A percentile compares a stretch with the other conserved stretches of the same genome.
Evolutionary conservation across 2,329 filamentous ascomycete species (phyloP).

Genomic region (Pyrenophora teres): DNA sequence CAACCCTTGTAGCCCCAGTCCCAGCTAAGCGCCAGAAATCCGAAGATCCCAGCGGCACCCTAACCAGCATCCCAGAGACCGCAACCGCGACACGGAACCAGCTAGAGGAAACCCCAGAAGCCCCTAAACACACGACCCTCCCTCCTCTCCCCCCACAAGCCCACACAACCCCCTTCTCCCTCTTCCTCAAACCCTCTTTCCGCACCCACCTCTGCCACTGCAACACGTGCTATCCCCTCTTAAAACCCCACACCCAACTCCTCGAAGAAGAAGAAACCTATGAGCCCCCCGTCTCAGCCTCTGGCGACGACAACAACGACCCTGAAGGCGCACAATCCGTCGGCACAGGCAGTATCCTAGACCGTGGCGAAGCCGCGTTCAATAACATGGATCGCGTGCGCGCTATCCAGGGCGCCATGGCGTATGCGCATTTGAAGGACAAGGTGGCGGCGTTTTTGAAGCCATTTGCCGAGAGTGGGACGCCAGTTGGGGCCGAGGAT

Average conservation of each 20-base stretch:
- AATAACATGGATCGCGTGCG: conserved; percentile 89
- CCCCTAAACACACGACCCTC: conserved; percentile 67
- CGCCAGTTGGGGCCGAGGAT: conserved; percentile 89
- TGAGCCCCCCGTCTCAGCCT: conserved; percentile 86
- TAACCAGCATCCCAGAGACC: conserved; percentile 44
- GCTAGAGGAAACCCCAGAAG: conserved; percentile 3
- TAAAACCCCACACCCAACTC: conserved; percentile 75
- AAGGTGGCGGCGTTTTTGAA: conserved; percentile 94
- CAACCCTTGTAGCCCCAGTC: conserved; percentile 21
- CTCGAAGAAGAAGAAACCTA: conserved; percentile 94
- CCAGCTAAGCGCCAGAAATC: conserved; percentile 45
- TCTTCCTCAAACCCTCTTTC: conserved; percentile 82
- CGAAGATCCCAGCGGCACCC: conserved; percentile 33
- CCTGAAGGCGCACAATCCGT: conserved; percentile 59
- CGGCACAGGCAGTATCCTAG: conserved; percentile 81
- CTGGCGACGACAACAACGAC: conserved; percentile 54
- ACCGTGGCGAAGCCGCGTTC: conserved; percentile 89
- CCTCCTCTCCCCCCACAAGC: conserved; percentile 57
- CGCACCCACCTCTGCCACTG: conserved; percentile 84
- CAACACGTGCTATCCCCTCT: conserved; percentile 73
- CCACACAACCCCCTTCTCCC: conserved; percentile 68
- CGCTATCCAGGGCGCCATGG: conserved; percentile 95
- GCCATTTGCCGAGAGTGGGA: conserved; percentile 89
- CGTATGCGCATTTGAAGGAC: conserved; percentile 94
- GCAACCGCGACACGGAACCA: conserved; percentile 35